Percentiles rank a stretch among this genome's conserved stretches.
Conservation (phyloP, 2,329 filamentous ascomycete genomes). For the Tothia fuscella region DNA sequence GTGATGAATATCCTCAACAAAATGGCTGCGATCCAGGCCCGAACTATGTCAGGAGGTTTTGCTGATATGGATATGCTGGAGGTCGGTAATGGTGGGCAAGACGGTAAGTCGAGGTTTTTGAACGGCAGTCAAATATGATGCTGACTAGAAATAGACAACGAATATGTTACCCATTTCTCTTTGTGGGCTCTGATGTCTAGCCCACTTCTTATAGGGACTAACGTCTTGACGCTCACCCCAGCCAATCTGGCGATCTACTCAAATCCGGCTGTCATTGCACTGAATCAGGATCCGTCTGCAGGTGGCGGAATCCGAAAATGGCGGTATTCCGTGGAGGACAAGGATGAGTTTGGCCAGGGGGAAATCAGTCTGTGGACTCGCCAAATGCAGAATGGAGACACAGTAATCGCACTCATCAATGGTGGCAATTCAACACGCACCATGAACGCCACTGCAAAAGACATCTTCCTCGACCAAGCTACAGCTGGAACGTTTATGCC, state of each 20-base stretch:
- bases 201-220: constrained; percentile 36
- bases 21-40: constrained; percentile 29
- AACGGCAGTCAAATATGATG: no score
- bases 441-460: constrained; percentile 39
- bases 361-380: constrained; percentile 41
- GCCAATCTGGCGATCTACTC: constrained; percentile 34
- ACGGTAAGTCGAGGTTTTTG: no score
- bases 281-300: constrained; percentile 36
- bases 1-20: constrained; percentile 41
- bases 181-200: constrained; percentile 39
- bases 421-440: constrained; percentile 29
- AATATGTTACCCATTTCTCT: constrained; percentile 34
- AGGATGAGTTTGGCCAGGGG: constrained; percentile 31
- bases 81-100: constrained; percentile 32
- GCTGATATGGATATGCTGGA: constrained; percentile 39
- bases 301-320: constrained; percentile 32
- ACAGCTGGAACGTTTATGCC: constrained; percentile 26
- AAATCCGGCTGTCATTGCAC: constrained; percentile 38
- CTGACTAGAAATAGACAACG: constrained; percentile 29
- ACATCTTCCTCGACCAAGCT: constrained; percentile 41
- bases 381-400: constrained; percentile 33
- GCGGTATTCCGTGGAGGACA: constrained; percentile 30
- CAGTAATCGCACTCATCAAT: constrained; percentile 40
- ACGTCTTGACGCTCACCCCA: constrained; percentile 29
- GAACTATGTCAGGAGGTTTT: constrained; percentile 32